These are phyloP conservation scores for Pseudonitzschia delicatissima DNA, from an alignment of 108 stramenopile species.

Conservation along the genomic window DNA sequence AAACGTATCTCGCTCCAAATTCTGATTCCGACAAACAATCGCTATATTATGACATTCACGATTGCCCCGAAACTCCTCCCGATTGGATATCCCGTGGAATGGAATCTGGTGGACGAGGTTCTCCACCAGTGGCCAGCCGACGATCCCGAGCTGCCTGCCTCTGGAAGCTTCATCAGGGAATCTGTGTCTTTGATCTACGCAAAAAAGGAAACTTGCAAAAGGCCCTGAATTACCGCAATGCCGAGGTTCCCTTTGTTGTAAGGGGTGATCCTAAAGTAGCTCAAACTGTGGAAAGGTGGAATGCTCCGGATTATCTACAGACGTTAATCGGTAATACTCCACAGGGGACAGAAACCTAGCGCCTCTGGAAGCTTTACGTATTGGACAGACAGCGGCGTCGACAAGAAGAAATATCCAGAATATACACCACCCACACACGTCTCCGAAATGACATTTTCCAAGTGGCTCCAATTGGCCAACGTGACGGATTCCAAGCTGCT, in stretches of 20 bases:
- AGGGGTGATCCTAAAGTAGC: constrained; percentile 85
- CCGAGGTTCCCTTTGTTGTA: constrained; percentile 93
- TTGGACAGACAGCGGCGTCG: constrained; percentile 46
- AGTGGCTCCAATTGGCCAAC: constrained; percentile 86
- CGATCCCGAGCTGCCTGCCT: constrained; percentile 38
- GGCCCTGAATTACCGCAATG: constrained; percentile 80
- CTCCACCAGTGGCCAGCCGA: constrained; percentile 57
- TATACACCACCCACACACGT: constrained; percentile 83
- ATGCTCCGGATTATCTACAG: constrained; percentile 73
- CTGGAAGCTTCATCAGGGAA: constrained; percentile 51
- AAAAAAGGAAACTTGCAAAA: constrained; percentile 58
- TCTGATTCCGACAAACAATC: not conserved
- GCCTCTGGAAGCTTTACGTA: constrained; percentile 97
- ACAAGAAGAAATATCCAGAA: constrained; percentile 11
- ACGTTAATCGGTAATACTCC: constrained; percentile 56
- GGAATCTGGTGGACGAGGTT: constrained; percentile 68
- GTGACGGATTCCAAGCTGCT: constrained; percentile 43
- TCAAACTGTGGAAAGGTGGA: constrained; percentile 81
- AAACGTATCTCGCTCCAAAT: not conserved
- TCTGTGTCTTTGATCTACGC: constrained; percentile 82
- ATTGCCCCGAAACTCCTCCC: constrained; percentile 68
- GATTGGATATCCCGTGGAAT: constrained; percentile 77
- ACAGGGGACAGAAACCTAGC: constrained; percentile 73
- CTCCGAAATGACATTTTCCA: constrained; percentile 73
- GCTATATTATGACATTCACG: constrained; percentile 58